Base-by-base conservation (phyloP, 2,329 filamentous ascomycete genomes). In the Aspergillus fumigatiaffinis region DNA sequence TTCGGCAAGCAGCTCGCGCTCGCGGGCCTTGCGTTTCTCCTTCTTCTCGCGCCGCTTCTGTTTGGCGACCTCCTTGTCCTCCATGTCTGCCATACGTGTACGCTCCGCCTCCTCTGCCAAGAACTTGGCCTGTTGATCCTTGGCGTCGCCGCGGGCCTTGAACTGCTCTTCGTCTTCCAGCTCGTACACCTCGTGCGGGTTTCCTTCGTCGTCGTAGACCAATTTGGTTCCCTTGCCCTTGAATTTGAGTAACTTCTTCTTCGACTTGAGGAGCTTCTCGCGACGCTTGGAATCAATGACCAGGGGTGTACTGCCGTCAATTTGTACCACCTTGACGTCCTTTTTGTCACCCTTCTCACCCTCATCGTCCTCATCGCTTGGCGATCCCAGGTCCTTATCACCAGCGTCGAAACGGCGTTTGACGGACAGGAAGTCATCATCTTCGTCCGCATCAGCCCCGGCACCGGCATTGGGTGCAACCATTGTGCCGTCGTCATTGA, bases 271-370 rank as follows among this genome's bases (percentile, higher is more conserved):
- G n/a, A 96, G 84, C 78, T 97, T 97, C 77, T 96, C 93, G 64
- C 92, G 88, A 25, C 94, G 91, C 74, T 97, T 95, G 12, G 92
- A 96, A 78, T 99, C 94, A 60, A 99, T 86, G 21, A 96, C 79
- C 48, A 96, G 81, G 1, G 90, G 85, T 28, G 89, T 85, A 48
- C 80, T 79, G 60, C 88, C 82, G 42, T 84, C 76, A 51, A 97
- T 81, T 3, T 71, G 68, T 6, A 75, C 70, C 38, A 73, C 66
- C 53, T 73, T 73, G 55, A 73, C 73, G 23, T 74, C 75, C 3
- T 78, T 79, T n/a, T 74, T 73, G 3, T 73, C 49, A 10, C 62
- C 54, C 14, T 64, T 63, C 7, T 54, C 55, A 12, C 73, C 52
- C 12, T 63, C 60, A 20, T 61, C 61, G 5, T 53, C 59, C 9